Evolutionary conservation across 163 green algal genomes (phyloP), one percentile per base, ranked within the genome.

Genomic region (Smithsoniella earleae): DNA sequence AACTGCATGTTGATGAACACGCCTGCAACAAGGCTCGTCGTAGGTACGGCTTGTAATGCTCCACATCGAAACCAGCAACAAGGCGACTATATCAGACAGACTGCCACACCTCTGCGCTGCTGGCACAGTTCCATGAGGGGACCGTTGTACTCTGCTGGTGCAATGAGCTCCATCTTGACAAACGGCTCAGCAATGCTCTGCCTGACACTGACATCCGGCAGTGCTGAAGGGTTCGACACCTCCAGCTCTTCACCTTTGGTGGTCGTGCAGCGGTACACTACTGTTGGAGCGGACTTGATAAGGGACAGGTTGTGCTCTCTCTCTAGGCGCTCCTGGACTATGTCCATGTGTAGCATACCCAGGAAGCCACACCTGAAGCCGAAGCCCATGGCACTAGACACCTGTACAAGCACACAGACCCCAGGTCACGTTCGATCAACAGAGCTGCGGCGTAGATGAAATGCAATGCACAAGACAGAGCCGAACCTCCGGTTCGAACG

Each of bases 271-370:
- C 79, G 77, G 80, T 96, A 97, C 25, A 96, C 89, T 22, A 98
- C 94, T 1, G 90, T 95, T 66, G 94, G 94, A 2, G 94, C 85
- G 3, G 94, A 98, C 62, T 89, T 92, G 76, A 98, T 92, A 10
- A 98, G 82, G 55, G 89, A 84, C n/a, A 96, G 79, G 74, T 94
- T 83, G 78, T 97, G 93, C 85, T 98, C 94, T 36, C 94, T 85
- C 85, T 98, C 92, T 37, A 97, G 69, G 0, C 92, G 85, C 85
- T 97, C 90, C 72, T 92, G 91, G 46, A 97, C 90, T 72, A 98
- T 95, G 75, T 98, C 94, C 89, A 97, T 96, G 84, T 98, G 94
- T 65, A 98, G 84, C 72, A 98, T 81, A 0, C 94, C 93, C 58
- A 98, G 85, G 83, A 96, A 98, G 74, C 92, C 92, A 78, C 92